These are phyloP conservation scores for Triangularia verruculosa DNA, from an alignment of 2,329 filamentous ascomycete species.

Conservation along the genomic window DNA sequence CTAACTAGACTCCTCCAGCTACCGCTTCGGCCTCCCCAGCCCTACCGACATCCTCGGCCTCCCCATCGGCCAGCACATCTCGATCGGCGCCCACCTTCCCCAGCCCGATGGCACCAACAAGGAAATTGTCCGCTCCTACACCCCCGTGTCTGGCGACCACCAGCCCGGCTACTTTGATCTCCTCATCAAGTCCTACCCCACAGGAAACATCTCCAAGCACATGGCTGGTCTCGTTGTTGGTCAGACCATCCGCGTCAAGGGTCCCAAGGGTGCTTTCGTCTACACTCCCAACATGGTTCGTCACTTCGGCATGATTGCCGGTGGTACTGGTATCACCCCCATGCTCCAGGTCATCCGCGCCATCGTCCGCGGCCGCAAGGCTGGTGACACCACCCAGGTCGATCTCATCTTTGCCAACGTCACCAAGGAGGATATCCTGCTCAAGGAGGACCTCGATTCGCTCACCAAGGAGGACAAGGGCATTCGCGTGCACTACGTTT, in stretches of 20 bases:
- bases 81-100: slow-evolving; percentile 73
- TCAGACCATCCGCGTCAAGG: slow-evolving; percentile 83
- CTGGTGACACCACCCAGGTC: slow-evolving; percentile 82
- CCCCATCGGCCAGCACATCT: slow-evolving; percentile 98
- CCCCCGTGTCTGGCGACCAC: slow-evolving; percentile 85
- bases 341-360: slow-evolving; percentile 97
- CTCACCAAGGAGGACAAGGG: slow-evolving; percentile 72
- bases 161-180: slow-evolving; percentile 92
- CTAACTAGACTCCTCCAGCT: slow-evolving; percentile 48
- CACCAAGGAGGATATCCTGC: slow-evolving; percentile 83
- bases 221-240: slow-evolving; percentile 80
- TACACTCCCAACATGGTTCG: slow-evolving; percentile 97
- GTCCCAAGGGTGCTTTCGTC: slow-evolving; percentile 96
- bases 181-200: slow-evolving; percentile 95
- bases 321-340: slow-evolving; percentile 94
- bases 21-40: slow-evolving; percentile 84
- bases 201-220: slow-evolving; percentile 94
- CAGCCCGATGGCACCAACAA: slow-evolving; percentile 69
- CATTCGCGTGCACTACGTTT: slow-evolving; percentile 89
- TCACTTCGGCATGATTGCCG: slow-evolving; percentile 96
- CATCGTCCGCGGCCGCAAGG: slow-evolving; percentile 74
- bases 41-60: slow-evolving; percentile 83
- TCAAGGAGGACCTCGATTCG: slow-evolving; percentile 86
- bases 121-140: slow-evolving; percentile 89
- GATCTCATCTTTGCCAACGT: slow-evolving; percentile 98